Conservation (phyloP, 2,329 filamentous ascomycete species). For the Amphichorda felina region DNA sequence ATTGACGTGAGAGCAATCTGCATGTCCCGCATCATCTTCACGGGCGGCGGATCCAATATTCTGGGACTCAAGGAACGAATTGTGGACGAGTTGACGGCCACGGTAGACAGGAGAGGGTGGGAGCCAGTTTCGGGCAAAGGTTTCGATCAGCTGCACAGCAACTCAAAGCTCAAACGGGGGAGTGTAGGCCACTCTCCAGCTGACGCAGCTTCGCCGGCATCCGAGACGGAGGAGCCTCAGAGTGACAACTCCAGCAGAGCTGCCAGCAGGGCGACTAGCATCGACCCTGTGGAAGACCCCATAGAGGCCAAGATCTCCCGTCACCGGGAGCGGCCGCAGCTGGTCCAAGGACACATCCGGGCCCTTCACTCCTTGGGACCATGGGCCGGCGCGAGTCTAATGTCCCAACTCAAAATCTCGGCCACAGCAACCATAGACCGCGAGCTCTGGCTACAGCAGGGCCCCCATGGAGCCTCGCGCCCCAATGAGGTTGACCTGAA, state of each 20-base stretch:
- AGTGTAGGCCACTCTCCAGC: constrained; percentile 6
- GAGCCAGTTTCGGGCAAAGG: constrained; percentile 61
- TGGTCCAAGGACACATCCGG: constrained; percentile 46
- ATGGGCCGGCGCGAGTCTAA: constrained; percentile 63
- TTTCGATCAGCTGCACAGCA: constrained; percentile 39
- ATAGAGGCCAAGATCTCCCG: constrained; percentile 24
- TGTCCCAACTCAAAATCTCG: constrained; percentile 55
- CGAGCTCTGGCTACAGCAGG: constrained; percentile 60
- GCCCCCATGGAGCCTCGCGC: constrained; percentile 47
- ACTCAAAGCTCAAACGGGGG: constrained; percentile 26
- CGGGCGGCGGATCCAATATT: constrained; percentile 68
- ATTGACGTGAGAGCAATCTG: constrained; percentile 74
- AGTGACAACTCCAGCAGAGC: background rate
- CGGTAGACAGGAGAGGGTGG: constrained; percentile 66
- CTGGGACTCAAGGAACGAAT: constrained; percentile 70
- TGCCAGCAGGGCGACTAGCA: constrained; percentile 6
- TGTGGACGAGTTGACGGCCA: constrained; percentile 57
- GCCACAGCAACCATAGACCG: constrained; percentile 60
- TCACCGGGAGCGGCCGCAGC: constrained; percentile 19
- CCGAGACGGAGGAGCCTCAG: constrained; percentile 10
- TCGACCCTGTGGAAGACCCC: constrained; percentile 11
- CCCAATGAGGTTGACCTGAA: constrained; percentile 47
- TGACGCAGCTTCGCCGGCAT: constrained; percentile 9
- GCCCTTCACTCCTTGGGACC: constrained; percentile 59
- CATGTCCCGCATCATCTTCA: constrained; percentile 81